Base-by-base conservation (phyloP, 2,329 filamentous ascomycete genomes). In the Onygenales sp. region DNA sequence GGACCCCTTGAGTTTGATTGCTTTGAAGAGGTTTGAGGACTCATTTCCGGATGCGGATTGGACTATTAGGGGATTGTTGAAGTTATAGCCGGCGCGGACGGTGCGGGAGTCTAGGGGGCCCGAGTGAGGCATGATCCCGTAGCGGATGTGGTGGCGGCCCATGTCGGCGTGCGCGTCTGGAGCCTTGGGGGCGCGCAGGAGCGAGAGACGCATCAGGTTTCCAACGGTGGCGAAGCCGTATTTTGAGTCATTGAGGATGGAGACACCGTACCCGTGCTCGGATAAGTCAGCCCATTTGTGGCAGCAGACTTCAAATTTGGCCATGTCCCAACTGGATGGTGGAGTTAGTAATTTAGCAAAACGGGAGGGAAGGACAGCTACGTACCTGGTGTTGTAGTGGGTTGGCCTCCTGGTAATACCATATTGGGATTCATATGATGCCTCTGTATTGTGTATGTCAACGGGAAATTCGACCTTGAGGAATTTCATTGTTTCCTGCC, bases 381-480 rank as follows among this genome's bases (percentile, higher is more conserved):
- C 67, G 61, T 80, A 83, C 74, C 77, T 86, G 2, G 93, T 98
- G 74, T 98, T 98, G 79, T 96, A 97, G 73, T 98, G 93, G 0
- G 93, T 98, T 2, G 93, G 92, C 33, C 93, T 82, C 60, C 83
- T 83, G 58, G 93, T 85, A 61, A 96, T 83, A 61, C 92, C 92
- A 65, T 89, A 97, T 64, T 95, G 91, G 7, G 89, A 95, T 71
- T 98, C 93, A 69, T 98, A 98, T 10, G 84, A 88, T 35, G 93
- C 93, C 71, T 96, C 90, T 0, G 86, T 95, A 71, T 92, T 96
- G 61, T 84, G 82, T 58, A 97, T 79, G 63, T 94, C 86, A 58
- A 96, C 91, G 0, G 93, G 92, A 72, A 98, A 98, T 69, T 98
- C 93, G 50, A 97, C 92, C 77, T 98, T 98, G 65, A 98, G 80